Evolutionary conservation across 1,139 yeast species (phyloP), one percentile per base, ranked within the genome.

Genomic region (Kodamaea sp.): DNA sequence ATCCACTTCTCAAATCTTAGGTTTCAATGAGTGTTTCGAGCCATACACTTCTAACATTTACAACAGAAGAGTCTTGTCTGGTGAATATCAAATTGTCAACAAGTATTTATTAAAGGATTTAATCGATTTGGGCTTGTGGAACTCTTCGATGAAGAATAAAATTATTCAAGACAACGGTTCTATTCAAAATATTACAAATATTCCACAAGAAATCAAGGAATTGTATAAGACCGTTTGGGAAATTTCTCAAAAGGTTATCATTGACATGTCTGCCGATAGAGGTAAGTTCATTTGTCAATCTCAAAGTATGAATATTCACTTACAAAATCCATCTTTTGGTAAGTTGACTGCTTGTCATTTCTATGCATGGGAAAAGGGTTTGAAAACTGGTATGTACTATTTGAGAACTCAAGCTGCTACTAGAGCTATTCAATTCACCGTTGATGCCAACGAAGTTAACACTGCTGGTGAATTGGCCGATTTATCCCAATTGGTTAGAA

Each of bases 331-430:
- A 44, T 75, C 81, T 2, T 70, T 76, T 67, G 78, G 79, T 50
- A 76, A 75, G 50, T 63, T 78, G 54, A 78, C 82, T 28, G 70
- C 78, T 28, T 74, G 76, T 72, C 83, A 77, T 53, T 78, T 78
- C 60, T 76, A 76, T 48, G 79, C 79, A 28, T 78, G 83, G 83
- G 73, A 76, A 63, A 75, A 73, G 54, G 83, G 83, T 32, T 67
- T 78, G 47, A 78, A 78, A 61, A 78, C 83, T 32, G 83, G 83
- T 48, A 77, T 78, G 80, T 78, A 78, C 58, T 78, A 78, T 53
- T 64, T 78, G 50, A 67, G 83, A 62, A 77, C 83, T 4, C 81
- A 78, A 58, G 81, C 81, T 45, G 83, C 83, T 34, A 67, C 80
- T 30, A 74, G 79, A 48, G 81, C 82, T 36, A 78, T 78, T 53